Evolutionary conservation across 1,139 yeast species (phyloP), one percentile per base, ranked within the genome.

Genomic region (Taphrina populina): DNA sequence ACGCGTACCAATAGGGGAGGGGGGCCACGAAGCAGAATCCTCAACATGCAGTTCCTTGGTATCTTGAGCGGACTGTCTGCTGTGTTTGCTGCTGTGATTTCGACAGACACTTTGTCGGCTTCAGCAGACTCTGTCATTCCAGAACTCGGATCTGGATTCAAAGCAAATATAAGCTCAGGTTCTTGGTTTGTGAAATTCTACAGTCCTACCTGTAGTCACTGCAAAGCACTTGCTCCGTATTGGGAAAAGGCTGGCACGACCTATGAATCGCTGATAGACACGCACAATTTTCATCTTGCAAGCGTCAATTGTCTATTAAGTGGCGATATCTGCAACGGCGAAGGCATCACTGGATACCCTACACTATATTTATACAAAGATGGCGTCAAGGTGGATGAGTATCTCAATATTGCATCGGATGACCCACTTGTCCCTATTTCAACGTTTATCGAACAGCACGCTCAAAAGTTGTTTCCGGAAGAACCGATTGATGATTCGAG

Each of bases 161-260:
- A 20, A 19, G 17, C 24, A 8, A 44, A 43, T 3, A 49, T 63
- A 6, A 57, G 62, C 37, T 49, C 40, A 30, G 61, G 58, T 24
- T 62, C 64, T 2, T 71, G 73, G 69, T 70, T 73, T 67, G 64
- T 73, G 54, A 72, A 73, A 62, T 71, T 67, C 63, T 73, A 60
- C 61, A 72, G 75, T 11, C 77, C 76, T 1, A 67, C 68, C 59
- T 73, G 76, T 61, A 64, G 63, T 4, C 76, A 73, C 62, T 73
- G 76, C 62, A 59, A 41, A 15, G 62, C 62, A 15, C 61, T 73
- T 40, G 74, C 73, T 2, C 76, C 76, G 1, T 65, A 64, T 21
- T 73, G 75, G 74, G 52, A 61, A 4, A 61, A 59, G 27, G 64
- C 66, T 6, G 65, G 58, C 41, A 60, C 60, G 7, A 63, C 64